Evolutionary conservation across 148 eudicot species (phyloP).

Genomic region (Bassia scoparia): DNA sequence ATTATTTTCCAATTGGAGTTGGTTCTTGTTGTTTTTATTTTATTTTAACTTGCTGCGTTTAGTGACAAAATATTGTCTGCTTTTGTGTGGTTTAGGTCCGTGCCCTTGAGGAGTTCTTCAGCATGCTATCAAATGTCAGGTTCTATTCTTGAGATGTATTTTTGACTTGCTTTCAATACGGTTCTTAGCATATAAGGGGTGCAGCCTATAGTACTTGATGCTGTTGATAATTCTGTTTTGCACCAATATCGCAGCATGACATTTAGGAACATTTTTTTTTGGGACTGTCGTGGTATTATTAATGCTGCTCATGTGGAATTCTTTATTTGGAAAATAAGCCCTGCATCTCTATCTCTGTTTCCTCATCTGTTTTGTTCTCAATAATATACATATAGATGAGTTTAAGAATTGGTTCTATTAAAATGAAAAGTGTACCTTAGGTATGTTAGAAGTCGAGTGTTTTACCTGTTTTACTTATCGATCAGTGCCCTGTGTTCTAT

Average conservation of each 20-base stretch:
- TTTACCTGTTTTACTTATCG: too few species aligned
- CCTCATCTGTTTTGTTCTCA: neutral
- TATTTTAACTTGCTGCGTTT: neutral
- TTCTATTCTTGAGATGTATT: constrained; percentile 38
- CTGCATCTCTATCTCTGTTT: neutral
- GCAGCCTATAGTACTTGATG: neutral
- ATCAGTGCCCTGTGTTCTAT: too few species aligned
- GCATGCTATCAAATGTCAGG: constrained; percentile 93
- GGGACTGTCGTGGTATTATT: neutral
- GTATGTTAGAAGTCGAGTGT: neutral
- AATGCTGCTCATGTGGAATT: neutral
- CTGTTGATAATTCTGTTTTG: too few species aligned
- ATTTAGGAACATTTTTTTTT: neutral
- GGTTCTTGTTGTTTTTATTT: neutral
- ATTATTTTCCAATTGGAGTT: neutral
- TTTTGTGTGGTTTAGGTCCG: constrained; percentile 56
- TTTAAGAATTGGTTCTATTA: neutral
- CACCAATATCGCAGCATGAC: neutral
- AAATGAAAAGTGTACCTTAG: neutral
- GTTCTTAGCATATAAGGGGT: constrained; percentile 7
- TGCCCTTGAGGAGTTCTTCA: constrained; percentile 84
- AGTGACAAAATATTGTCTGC: constrained; percentile 6
- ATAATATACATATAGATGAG: neutral
- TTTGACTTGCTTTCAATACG: constrained; percentile 21
- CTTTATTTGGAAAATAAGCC: neutral